Percentiles rank a stretch among this genome's conserved stretches.
Evolutionary conservation across 2,329 filamentous ascomycete genomes (phyloP).

Genomic region (Aquanectria penicillioides): DNA sequence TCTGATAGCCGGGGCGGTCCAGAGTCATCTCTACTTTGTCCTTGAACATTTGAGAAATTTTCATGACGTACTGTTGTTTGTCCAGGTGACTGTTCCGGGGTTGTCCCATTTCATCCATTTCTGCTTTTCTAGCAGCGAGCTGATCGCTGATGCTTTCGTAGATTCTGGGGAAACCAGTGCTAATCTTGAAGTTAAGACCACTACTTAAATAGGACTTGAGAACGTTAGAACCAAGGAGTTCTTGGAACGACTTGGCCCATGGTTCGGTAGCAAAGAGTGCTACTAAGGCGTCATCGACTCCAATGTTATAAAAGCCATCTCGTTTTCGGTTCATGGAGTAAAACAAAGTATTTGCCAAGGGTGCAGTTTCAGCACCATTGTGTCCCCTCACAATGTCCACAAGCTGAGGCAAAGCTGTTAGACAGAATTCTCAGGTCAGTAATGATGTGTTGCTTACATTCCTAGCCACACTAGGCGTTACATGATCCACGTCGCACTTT

Average conservation of each 20-base stretch:
- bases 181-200: constrained; percentile 48
- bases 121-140: constrained; percentile 25
- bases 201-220: constrained; percentile 43
- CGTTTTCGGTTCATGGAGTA: constrained; percentile 50
- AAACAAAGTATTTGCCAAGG: constrained; percentile 50
- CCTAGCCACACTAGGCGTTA: constrained; percentile 21
- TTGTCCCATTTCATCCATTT: constrained; percentile 37
- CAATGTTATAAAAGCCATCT: too few relatives aligned
- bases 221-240: constrained; percentile 42
- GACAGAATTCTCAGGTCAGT: neutral
- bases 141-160: constrained; percentile 34
- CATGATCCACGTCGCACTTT: constrained; percentile 46
- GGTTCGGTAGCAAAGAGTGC: constrained; percentile 40
- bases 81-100: constrained; percentile 35
- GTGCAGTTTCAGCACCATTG: neutral
- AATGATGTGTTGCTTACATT: neutral
- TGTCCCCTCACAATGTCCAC: constrained; percentile 22
- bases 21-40: constrained; percentile 32
- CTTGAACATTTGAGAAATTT: constrained; percentile 38
- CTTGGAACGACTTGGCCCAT: constrained; percentile 40
- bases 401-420: constrained; percentile 22
- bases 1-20: constrained; percentile 35
- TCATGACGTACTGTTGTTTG: constrained; percentile 40
- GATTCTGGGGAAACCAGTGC: constrained; percentile 45
- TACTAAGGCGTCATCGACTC: constrained; percentile 40